These are phyloP conservation scores for Fusarium nurragi DNA, from an alignment of 2,329 filamentous ascomycete genomes.

Conservation along the genomic window DNA sequence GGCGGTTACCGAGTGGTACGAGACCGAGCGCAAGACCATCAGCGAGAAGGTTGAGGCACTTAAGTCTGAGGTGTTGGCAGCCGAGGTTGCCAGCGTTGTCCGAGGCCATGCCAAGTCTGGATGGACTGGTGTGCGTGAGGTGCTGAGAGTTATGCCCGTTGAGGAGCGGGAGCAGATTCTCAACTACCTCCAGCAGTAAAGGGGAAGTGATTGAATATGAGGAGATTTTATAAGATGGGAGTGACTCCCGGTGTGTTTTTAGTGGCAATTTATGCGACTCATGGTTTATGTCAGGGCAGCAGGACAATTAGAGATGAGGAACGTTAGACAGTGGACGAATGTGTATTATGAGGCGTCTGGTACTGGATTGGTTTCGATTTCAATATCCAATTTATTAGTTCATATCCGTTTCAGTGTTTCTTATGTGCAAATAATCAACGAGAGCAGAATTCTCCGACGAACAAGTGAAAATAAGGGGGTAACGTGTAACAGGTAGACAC, in stretches of 20 bases:
- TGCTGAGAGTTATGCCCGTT: constrained; percentile 86
- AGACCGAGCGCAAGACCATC: constrained; percentile 88
- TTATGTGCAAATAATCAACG: neutral
- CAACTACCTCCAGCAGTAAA: constrained; percentile 61
- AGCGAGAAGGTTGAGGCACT: constrained; percentile 85
- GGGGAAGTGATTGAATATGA: neutral
- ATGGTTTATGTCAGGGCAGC: constrained; percentile 32
- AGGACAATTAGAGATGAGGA: constrained; percentile 38
- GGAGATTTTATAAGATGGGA: constrained; percentile 13
- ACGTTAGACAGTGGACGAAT: constrained; percentile 34
- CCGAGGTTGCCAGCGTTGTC: constrained; percentile 58
- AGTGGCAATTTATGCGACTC: constrained; percentile 34
- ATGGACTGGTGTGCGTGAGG: constrained; percentile 86
- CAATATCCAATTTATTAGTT: constrained; percentile 32
- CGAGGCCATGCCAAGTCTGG: constrained; percentile 68
- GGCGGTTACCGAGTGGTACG: constrained; percentile 92
- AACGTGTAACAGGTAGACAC: neutral
- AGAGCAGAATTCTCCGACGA: neutral
- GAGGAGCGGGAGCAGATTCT: constrained; percentile 88
- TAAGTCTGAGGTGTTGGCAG: constrained; percentile 74
- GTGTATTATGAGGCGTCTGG: constrained; percentile 42
- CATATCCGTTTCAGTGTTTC: neutral
- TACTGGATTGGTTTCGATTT: constrained; percentile 36
- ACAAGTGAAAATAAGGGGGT: neutral
- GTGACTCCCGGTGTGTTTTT: constrained; percentile 24